These are phyloP conservation scores for Marchantia paleacea DNA, from an alignment of 225 moss, liverwort and hornwort genomes.

Conservation along the genomic window DNA sequence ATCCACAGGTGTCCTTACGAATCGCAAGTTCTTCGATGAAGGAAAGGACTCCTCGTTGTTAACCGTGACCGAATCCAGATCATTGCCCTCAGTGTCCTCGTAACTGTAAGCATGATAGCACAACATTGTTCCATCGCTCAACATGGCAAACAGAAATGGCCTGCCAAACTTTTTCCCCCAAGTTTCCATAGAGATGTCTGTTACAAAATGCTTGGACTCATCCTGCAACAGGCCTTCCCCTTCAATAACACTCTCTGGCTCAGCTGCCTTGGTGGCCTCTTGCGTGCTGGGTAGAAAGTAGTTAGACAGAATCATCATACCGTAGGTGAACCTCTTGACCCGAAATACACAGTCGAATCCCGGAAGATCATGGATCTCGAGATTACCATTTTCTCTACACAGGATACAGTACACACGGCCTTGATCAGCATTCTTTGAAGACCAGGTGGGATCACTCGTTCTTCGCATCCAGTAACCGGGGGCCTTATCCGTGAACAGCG, in stretches of 20 bases:
- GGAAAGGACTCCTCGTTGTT: constrained; percentile 31
- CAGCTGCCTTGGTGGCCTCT: constrained; percentile 48
- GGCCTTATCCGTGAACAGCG: constrained; percentile 77
- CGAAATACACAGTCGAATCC: constrained; percentile 63
- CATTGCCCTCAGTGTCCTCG: constrained; percentile 58
- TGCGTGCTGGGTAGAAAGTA: constrained; percentile 51
- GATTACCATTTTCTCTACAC: constrained; percentile 78
- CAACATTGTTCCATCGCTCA: constrained; percentile 94
- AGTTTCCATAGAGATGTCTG: constrained; percentile 84
- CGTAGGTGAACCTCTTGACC: constrained; percentile 68
- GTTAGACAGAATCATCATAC: constrained; percentile 70
- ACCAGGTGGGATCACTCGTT: constrained; percentile 32
- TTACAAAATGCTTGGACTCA: constrained; percentile 66
- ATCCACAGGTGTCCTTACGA: constrained; percentile 75
- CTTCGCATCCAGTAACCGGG: constrained; percentile 80
- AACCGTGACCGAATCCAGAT: constrained; percentile 32
- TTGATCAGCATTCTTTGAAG: constrained; percentile 30
- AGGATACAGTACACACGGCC: constrained; percentile 67
- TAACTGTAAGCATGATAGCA: constrained; percentile 92
- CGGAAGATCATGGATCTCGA: constrained; percentile 86
- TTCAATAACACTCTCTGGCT: constrained; percentile 51
- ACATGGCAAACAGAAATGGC: constrained; percentile 86
- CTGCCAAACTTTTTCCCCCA: constrained; percentile 93
- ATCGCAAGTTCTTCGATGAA: constrained; percentile 49
- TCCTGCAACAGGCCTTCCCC: constrained; percentile 54